Evolutionary conservation across 2,329 filamentous ascomycete species (phyloP).

Genomic region (Cryphonectria naterciae): DNA sequence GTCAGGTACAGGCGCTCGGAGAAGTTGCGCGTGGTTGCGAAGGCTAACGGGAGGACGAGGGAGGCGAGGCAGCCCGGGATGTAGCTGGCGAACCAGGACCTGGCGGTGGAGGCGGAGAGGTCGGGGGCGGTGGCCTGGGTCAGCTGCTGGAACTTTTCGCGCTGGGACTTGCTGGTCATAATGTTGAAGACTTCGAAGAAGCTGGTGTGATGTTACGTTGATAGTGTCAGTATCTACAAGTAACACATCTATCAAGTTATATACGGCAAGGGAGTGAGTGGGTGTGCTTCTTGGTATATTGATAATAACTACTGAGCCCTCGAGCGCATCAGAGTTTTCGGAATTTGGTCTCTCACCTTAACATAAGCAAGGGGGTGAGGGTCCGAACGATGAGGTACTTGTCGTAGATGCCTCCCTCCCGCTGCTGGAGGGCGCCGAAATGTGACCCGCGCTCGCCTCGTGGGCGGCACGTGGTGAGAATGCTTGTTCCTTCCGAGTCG

Average conservation of each 20-base stretch:
- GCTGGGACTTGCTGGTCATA: not conserved
- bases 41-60: slow-evolving; percentile 22
- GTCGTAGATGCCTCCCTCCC: slow-evolving; percentile 25
- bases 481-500: not conserved
- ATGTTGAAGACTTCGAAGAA: slow-evolving; percentile 28
- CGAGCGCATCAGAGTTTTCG: too few species aligned
- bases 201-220: not conserved
- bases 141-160: not conserved
- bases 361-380: slow-evolving; percentile 8
- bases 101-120: slow-evolving; percentile 16
- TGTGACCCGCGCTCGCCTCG: slow-evolving; percentile 3
- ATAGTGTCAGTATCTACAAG: not conserved
- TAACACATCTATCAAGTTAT: too few species aligned
- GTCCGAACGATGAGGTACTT: slow-evolving; percentile 27
- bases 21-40: slow-evolving; percentile 24
- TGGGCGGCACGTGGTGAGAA: not conserved
- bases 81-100: slow-evolving; percentile 11
- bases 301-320: not conserved
- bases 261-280: too few species aligned
- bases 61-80: slow-evolving; percentile 27
- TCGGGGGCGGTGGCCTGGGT: slow-evolving; percentile 12
- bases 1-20: slow-evolving; percentile 19
- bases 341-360: slow-evolving; percentile 13
- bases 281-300: not conserved
- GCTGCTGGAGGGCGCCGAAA: slow-evolving; percentile 25